Base-by-base conservation (phyloP, 345 rosid genomes). In the Iberis pinnata region DNA sequence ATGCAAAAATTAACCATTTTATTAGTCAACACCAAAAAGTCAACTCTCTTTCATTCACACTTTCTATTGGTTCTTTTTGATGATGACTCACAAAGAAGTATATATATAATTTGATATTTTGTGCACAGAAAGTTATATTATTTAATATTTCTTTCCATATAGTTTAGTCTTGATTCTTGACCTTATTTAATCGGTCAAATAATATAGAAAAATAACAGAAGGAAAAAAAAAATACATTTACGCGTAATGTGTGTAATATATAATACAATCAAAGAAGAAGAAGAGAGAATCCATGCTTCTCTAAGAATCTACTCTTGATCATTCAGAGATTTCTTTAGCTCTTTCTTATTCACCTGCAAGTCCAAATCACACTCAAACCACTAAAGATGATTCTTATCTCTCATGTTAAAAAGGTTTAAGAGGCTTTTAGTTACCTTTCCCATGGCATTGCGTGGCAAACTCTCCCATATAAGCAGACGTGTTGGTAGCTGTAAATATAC, bases 401-500 rank as follows among this genome's bases (percentile, higher is more conserved):
- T 22, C 1, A 10, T 11, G 40, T 32, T 44, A 18, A 9, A 32
- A 5, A 9, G n/a, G 40, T 32, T 44, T 24, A 9, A 32, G n/a
- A 9, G 3, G 37, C 37, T 9, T 32, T 10, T 43, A 12, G 13
- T 56, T 45, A 92, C 97, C 97, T 92, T 92, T 64, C 98, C 97
- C 98, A 92, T 92, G 16, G 98, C 97, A 58, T 92, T 88, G 20
- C 97, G 95, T 16, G 98, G 98, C 37, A 92, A 71, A 6, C 80
- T 73, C 31, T 92, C 88, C 98, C 97, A 88, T 59, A 92, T 49
- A 61, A 83, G 70, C 68, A 92, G 59, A 35, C 73, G 77, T 17
- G 93, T 85, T 58, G 98, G 98, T 32, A 88, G 80, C 98, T 92
- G 76, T 22, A 61, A 53, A 36, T 25, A 26, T 8, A 26, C 6